Conservation (phyloP, 148 eudicot genomes). For the Simmondsia chinensis region DNA sequence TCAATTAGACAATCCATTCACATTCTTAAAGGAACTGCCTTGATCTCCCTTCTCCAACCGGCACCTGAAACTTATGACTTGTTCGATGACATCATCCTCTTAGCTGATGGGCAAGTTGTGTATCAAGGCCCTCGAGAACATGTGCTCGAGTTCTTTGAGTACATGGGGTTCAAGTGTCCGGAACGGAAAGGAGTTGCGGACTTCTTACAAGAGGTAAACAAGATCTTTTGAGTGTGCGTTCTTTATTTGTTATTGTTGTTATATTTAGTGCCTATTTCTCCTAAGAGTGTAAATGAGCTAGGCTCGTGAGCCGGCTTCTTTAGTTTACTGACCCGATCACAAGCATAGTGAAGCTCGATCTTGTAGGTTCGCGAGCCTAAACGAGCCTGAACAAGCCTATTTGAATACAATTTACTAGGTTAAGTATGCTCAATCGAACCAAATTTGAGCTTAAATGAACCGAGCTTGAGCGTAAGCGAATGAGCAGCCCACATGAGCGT, state of each 20-base stretch:
- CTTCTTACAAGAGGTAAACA: constrained; percentile 74
- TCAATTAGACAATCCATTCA: constrained; percentile 74
- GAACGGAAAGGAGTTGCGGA: constrained; percentile 89
- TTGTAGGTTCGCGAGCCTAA: too few species aligned
- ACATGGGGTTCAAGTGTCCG: constrained; percentile 84
- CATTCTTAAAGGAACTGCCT: constrained; percentile 69
- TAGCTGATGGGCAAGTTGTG: constrained; percentile 77
- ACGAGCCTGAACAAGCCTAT: too few species aligned
- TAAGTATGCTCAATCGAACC: too few species aligned
- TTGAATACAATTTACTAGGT: too few species aligned
- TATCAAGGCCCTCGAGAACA: constrained; percentile 82
- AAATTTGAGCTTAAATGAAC: too few species aligned
- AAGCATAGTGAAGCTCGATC: too few species aligned
- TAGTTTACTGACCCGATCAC: too few species aligned
- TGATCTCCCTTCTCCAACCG: constrained; percentile 83
- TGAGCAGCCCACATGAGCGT: too few species aligned
- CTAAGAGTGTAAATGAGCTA: too few species aligned
- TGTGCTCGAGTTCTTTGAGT: constrained; percentile 78
- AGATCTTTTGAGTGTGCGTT: background rate
- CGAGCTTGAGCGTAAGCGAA: too few species aligned
- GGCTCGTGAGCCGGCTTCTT: too few species aligned
- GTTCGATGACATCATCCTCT: constrained; percentile 78
- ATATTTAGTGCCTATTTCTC: background rate
- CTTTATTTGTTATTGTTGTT: background rate
- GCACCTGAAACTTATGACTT: constrained; percentile 81